A percentile compares a stretch with the other conserved stretches of the same genome.
These are phyloP conservation scores for Incumbomyces delicatus DNA, from an alignment of 2,329 filamentous ascomycete species.

Conservation along the genomic window DNA sequence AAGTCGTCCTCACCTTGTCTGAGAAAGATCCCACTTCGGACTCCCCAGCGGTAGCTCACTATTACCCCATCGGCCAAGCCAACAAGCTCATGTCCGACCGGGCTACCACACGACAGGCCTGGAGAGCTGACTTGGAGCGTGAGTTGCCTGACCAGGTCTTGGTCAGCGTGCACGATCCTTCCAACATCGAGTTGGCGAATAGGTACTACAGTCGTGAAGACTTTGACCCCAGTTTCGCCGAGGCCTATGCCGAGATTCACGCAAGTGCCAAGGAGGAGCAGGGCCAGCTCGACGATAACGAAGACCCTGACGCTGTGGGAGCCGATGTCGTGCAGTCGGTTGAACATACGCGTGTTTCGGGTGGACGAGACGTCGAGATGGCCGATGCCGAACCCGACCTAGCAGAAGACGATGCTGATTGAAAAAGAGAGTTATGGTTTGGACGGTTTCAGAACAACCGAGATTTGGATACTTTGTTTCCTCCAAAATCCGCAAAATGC, in stretches of 20 bases:
- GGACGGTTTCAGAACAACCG: too few relatives aligned
- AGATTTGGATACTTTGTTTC: too few relatives aligned
- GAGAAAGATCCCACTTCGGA: constrained; percentile 28
- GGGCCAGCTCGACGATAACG: constrained; percentile 7
- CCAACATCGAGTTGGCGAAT: constrained; percentile 17
- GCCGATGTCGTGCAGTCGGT: too few relatives aligned
- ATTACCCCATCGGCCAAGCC: constrained; percentile 44
- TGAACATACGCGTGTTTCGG: too few relatives aligned
- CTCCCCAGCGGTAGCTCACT: constrained; percentile 44
- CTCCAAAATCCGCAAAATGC: too few relatives aligned
- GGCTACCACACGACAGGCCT: constrained; percentile 28
- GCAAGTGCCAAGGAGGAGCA: constrained; percentile 15
- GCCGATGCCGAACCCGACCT: constrained; percentile 12
- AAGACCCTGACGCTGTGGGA: too few relatives aligned
- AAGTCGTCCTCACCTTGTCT: constrained; percentile 50
- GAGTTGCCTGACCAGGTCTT: constrained; percentile 40
- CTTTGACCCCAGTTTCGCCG: constrained; percentile 36
- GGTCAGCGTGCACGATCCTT: constrained; percentile 41
- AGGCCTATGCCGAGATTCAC: constrained; percentile 18
- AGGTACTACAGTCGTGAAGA: constrained; percentile 35
- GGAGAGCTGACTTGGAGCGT: constrained; percentile 25
- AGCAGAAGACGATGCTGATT: background rate
- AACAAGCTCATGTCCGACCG: constrained; percentile 42
- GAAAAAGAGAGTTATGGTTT: too few relatives aligned
- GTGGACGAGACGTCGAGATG: constrained; percentile 13